A percentile compares a stretch with the other conserved stretches of the same genome.
Conservation (phyloP, 495 filamentous ascomycete species). For the Tuber indicum region DNA sequence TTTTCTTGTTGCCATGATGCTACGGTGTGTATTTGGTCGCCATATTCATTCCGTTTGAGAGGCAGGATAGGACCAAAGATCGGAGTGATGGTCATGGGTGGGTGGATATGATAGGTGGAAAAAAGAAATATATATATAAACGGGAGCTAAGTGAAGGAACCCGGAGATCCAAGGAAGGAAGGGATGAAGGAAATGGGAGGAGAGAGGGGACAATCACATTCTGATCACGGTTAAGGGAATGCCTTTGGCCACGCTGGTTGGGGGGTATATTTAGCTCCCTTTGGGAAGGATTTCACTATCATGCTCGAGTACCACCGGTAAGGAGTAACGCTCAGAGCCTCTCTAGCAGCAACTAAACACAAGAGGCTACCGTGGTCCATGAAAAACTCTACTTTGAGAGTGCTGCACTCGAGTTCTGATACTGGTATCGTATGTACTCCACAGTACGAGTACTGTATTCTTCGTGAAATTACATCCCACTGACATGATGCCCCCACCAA, state of each 20-base stretch:
- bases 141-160: constrained; percentile 3
- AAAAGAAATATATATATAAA: constrained; percentile 2
- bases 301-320: neutral
- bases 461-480: neutral
- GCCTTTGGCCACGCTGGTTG: neutral
- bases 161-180: neutral
- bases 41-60: neutral
- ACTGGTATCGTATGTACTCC: too few relatives aligned
- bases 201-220: neutral
- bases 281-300: neutral
- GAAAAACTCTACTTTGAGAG: neutral
- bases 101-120: neutral
- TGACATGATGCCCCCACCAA: neutral
- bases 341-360: neutral
- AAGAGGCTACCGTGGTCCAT: neutral
- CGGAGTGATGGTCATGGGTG: neutral
- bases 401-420: neutral
- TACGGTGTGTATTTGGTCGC: neutral
- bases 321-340: neutral
- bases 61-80: neutral
- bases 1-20: neutral
- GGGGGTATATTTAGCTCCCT: neutral
- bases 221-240: neutral
- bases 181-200: neutral
- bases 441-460: neutral